Evolutionary conservation across 441 rosid species (phyloP), one percentile per base, ranked within the genome.

Genomic region (Mallotus japonicus): DNA sequence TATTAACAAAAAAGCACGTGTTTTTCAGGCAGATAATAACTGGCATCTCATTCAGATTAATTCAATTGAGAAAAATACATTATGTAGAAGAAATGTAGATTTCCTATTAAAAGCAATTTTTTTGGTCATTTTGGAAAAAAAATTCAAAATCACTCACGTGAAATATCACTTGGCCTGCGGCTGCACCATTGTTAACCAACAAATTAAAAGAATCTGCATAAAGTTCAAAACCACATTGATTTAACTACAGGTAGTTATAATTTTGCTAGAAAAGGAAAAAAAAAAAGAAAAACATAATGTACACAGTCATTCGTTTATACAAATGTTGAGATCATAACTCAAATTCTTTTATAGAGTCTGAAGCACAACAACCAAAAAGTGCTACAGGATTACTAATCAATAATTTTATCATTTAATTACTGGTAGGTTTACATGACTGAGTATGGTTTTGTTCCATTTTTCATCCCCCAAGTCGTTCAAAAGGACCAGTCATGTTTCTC

Each of bases 101-200:
- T 17, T 44, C 42, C 53, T 15, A 16, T 42, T 2, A 17, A 15
- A n/a, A 67, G 44, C 49, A 20, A 3, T 40, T 16, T 62, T 14
- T 69, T 11, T 34, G 40, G 2, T 14, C 22, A 9, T 11, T 19
- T 50, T 17, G 57, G 28, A 24, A 50, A 6, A 28, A 15, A 74
- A 63, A 24, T 17, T 13, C 5, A 65, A 12, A 44, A 51, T 9
- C 64, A 79, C 91, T 85, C 81, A 94, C 99, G 16, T 94, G 99
- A 84, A 89, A 94, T 77, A 94, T 82, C 72, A 94, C 95, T 81
- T 94, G 99, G 53, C 99, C 99, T 49, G 99, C 99, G 77, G 99
- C 88, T 66, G 88, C 92, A 70, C 99, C 97, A 57, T 89, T 90
- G 78, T 94, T 92, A 78, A 94, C 95, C 82, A 92, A 79, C 78